Conservation (phyloP, 257 asterid genomes). For the Salvia miltiorrhiza region DNA sequence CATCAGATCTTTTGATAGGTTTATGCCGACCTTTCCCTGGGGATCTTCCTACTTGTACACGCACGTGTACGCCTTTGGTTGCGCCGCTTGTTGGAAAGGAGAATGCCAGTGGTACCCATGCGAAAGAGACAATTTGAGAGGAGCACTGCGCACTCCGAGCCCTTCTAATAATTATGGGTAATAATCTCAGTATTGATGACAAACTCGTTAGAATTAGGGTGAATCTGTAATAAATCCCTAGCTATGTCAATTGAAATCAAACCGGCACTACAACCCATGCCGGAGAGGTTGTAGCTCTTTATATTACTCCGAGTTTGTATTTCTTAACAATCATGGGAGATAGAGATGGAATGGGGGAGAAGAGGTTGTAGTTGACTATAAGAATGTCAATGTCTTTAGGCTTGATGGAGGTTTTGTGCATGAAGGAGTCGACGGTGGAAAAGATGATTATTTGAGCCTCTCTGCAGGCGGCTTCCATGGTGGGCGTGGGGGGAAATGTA, state of each 20-base stretch:
- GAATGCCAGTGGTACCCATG: constrained; percentile 53
- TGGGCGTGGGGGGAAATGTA: constrained; percentile 53
- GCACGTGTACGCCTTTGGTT: constrained; percentile 44
- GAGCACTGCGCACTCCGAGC: constrained; percentile 50
- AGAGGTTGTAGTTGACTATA: constrained; percentile 49
- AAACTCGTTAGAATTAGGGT: constrained; percentile 42
- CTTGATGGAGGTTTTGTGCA: constrained; percentile 29
- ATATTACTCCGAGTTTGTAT: constrained; percentile 49
- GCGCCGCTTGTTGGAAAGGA: constrained; percentile 45
- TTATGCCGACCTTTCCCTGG: constrained; percentile 48
- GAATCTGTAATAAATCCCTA: constrained; percentile 44
- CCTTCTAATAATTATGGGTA: constrained; percentile 42
- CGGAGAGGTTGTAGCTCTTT: constrained; percentile 45
- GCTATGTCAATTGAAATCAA: constrained; percentile 51
- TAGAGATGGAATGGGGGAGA: constrained; percentile 56
- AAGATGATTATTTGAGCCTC: constrained; percentile 49
- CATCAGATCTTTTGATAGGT: constrained; percentile 52
- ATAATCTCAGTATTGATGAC: constrained; percentile 53
- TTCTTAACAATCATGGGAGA: constrained; percentile 58
- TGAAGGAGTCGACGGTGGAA: constrained; percentile 34
- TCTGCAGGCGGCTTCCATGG: constrained; percentile 42
- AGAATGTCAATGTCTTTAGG: constrained; percentile 50
- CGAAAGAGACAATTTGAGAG: constrained; percentile 55
- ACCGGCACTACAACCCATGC: constrained; percentile 69
- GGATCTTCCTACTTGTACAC: constrained; percentile 54